A percentile compares a stretch with the other conserved stretches of the same genome.
phyloP scores from a whole-genome alignment of 306 rosid species.

The Malus asiatica region DNA sequence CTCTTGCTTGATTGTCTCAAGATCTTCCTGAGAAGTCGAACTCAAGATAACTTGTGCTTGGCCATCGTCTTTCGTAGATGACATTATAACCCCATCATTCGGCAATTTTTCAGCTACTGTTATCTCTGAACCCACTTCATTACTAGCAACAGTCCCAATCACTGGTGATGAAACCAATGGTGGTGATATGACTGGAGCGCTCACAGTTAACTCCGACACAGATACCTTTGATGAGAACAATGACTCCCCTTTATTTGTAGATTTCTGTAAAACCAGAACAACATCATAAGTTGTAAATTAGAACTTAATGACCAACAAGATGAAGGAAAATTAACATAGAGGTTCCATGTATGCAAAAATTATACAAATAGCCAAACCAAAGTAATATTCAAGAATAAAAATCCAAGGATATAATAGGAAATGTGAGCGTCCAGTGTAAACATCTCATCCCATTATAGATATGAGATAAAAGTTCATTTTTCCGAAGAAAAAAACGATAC shows the following conservation, averaged over 20 bases:
- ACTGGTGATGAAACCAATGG: constrained; percentile 38
- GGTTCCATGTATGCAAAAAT: background rate
- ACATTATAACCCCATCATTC: constrained; percentile 16
- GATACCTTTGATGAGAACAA: constrained; percentile 32
- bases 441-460: background rate
- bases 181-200: constrained; percentile 36
- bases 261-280: constrained; percentile 30
- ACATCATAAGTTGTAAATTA: constrained; percentile 11
- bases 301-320: background rate
- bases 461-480: background rate
- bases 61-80: constrained; percentile 19
- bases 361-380: background rate
- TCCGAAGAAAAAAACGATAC: background rate
- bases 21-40: constrained; percentile 30
- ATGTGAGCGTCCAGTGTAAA: background rate
- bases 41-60: constrained; percentile 12
- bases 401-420: background rate
- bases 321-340: background rate
- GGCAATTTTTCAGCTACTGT: constrained; percentile 25
- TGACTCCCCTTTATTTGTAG: constrained; percentile 33
- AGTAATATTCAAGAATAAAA: background rate
- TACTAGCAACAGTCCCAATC: constrained; percentile 26
- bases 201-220: constrained; percentile 28
- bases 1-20: constrained; percentile 28
- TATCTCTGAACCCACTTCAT: constrained; percentile 31